Conservation (phyloP, 306 rosid genomes). For the Arachis stenosperma region DNA sequence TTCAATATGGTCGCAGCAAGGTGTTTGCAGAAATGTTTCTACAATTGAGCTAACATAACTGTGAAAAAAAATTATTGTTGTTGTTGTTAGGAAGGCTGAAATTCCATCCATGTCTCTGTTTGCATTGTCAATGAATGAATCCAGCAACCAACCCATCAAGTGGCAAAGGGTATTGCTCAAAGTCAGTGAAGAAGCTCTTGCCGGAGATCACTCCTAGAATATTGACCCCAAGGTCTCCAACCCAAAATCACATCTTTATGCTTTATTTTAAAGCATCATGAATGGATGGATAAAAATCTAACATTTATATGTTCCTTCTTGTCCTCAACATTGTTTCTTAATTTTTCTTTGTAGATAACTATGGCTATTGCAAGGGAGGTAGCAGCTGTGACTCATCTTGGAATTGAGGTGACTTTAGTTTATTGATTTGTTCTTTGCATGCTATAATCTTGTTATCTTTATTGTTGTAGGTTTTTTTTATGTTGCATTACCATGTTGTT, state of each 20-base stretch:
- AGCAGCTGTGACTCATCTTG: conserved; percentile 91
- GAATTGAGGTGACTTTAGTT: conserved; percentile 75
- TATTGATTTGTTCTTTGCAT: background rate
- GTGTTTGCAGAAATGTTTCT: conserved; percentile 36
- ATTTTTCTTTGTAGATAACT: conserved; percentile 55
- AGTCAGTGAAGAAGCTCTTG: conserved; percentile 97
- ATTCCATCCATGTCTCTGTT: conserved; percentile 58
- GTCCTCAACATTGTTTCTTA: conserved; percentile 33
- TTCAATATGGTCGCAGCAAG: background rate
- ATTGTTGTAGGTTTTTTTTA: conserved; percentile 12
- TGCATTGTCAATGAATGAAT: conserved; percentile 63
- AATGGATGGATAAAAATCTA: background rate
- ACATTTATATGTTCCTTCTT: background rate
- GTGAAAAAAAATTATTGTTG: too few species aligned
- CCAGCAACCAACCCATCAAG: conserved; percentile 53
- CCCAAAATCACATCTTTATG: background rate
- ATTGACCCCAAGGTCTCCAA: conserved; percentile 89
- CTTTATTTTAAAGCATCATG: background rate
- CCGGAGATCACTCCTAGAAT: conserved; percentile 79
- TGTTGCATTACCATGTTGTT: background rate
- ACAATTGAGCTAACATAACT: background rate
- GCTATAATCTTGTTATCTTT: background rate
- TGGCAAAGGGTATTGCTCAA: conserved; percentile 97
- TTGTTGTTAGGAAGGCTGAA: conserved; percentile 50
- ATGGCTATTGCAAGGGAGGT: conserved; percentile 98